Evolutionary conservation across 2,329 filamentous ascomycete species (phyloP).

Genomic region (Sporothrix curviconia): DNA sequence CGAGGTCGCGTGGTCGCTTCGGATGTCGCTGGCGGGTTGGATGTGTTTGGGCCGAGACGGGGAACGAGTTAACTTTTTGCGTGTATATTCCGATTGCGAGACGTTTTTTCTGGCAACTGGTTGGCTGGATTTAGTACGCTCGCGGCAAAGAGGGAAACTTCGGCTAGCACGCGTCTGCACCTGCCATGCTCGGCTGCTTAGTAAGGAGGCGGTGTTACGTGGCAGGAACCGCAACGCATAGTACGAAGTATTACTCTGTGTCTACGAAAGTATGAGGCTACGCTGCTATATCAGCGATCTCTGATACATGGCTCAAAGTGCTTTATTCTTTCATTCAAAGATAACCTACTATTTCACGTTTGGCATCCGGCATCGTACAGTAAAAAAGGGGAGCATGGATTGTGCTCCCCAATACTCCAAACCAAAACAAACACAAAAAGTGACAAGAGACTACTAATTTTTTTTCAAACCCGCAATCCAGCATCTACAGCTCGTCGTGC

Average conservation of each 20-base stretch:
- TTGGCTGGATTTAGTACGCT: not conserved
- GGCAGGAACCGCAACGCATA: not conserved
- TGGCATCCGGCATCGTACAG: not conserved
- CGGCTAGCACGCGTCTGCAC: not conserved
- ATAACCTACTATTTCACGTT: slow-evolving; percentile 1
- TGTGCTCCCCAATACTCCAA: not conserved
- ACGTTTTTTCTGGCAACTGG: not conserved
- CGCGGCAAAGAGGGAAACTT: not conserved
- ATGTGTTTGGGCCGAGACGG: too few relatives aligned
- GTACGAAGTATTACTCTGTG: too few relatives aligned
- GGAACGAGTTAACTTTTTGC: too few relatives aligned
- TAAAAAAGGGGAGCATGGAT: too few relatives aligned
- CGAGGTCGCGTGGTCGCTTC: slow-evolving; percentile 6
- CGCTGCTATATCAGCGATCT: not conserved
- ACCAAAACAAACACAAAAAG: too few relatives aligned
- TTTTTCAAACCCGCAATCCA: too few relatives aligned
- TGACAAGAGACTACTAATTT: too few relatives aligned
- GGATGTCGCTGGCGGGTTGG: too few relatives aligned
- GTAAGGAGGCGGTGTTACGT: not conserved
- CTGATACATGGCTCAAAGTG: not conserved
- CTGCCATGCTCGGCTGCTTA: not conserved
- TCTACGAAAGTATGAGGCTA: too few relatives aligned
- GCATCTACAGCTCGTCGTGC: slow-evolving; percentile 68
- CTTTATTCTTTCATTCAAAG: not conserved
- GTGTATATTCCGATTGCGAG: not conserved